Evolutionary conservation across 2,329 filamentous ascomycete genomes (phyloP), one percentile per base, ranked within the genome.

Genomic region (Fusarium pseudocircinatum): DNA sequence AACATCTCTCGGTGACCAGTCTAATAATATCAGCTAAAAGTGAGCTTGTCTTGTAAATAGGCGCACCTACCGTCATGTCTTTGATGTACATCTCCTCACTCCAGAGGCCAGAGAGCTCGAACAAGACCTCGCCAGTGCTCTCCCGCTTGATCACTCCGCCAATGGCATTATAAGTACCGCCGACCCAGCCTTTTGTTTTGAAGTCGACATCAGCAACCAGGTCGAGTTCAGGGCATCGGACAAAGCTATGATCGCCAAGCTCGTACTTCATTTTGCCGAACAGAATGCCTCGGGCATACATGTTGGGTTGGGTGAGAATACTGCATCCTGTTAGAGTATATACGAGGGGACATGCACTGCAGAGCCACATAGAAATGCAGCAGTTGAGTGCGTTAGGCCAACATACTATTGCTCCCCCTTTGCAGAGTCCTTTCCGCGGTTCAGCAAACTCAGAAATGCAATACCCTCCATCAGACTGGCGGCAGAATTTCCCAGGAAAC

Each of bases 181-280:
- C 92, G 73, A 99, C 96, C 89, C 97, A 99, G 10, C 96, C 96
- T 83, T 98, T 98, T 59, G 94, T 97, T 85, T 98, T 98, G 88
- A 99, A 99, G 75, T 99, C 96, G 69, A 99, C 91, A 80, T 99
- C 96, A 68, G 95, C 96, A 32, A 91, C 89, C 24, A 99, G 87
- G 65, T 95, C 92, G 24, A 94, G 89, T 81, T 98, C 96, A 0
- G 96, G 94, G 81, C 96, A 98, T 74, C 92, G 90, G 26, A 99
- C 94, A 77, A 95, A 94, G 81, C 95, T 97, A 84, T 97, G 95
- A 81, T 98, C 96, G 73, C 96, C 96, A 13, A 99, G 90, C 85
- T 99, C 96, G 83, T 98, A 99, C 83, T 98, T 98, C 96, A 99
- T 98, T 83, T 98, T 98, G 53, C 96, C 96, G 79, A 99, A 98